Evolutionary conservation across 345 rosid species (phyloP), one percentile per base, ranked within the genome.

Genomic region (Erucastrum elatum): DNA sequence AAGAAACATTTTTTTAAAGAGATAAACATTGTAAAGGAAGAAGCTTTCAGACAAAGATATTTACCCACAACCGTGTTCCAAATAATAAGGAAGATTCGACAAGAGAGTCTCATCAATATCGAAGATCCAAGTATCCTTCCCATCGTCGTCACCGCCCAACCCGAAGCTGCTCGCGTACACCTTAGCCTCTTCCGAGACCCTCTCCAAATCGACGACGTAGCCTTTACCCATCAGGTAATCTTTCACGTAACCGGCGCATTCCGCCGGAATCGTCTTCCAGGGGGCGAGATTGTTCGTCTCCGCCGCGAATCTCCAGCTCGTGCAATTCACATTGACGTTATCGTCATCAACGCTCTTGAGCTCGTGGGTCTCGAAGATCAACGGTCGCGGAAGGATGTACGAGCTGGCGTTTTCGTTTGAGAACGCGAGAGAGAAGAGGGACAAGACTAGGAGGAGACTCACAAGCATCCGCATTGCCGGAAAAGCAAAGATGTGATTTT

Each of bases 21-120:
- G 8, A 13, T 11, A 10, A 7, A 7, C n/a, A 10, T 17, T 51
- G 74, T 15, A 68, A 5, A 49, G 1, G 31, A n/a, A 35, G 69
- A 37, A 35, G 51, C 13, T 31, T 44, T 49, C 1, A 46, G 73
- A 76, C n/a, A 53, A 49, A 49, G n/a, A 2, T n/a, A 6, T 33
- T 39, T 78, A 92, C 97, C 97, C 98, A 72, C 80, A 92, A 46
- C 85, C 87, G 70, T 92, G 98, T 9, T 86, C 85, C 30, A 82
- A 63, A 74, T 94, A 94, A 62, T 92, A 92, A 0, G 96, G 97
- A 53, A 94, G 89, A 86, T 94, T 89, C 17, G 98, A 92, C 75
- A 94, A 87, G 77, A 94, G 77, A 61, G 97, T 94, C 78, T 94
- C 98, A 58, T 92, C 98, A 66, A 94, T 75, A 81, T 94, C 98